phyloP scores from a whole-genome alignment of 192 early-diverging fungal species.

The Haplosporangium gracile region DNA sequence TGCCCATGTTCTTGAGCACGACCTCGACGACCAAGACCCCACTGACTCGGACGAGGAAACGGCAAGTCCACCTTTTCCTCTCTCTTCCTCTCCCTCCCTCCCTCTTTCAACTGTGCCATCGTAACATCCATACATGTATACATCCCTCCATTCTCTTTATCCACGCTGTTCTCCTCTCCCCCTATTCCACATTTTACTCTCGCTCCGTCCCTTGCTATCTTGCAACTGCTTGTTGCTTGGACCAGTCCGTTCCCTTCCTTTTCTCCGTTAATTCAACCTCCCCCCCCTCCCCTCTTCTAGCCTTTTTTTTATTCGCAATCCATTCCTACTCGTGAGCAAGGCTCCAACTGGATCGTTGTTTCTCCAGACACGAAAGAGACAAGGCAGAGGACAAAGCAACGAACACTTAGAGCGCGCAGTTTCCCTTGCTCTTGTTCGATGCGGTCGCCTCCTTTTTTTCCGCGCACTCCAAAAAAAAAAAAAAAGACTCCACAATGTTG shows the following conservation, averaged over 20 bases:
- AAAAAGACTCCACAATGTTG: no score
- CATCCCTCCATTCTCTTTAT: neutral
- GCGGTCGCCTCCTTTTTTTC: neutral
- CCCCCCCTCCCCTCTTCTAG: no score
- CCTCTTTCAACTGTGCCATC: constrained; percentile 9
- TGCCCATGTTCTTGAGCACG: neutral
- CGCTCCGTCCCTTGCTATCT: neutral
- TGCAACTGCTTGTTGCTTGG: neutral
- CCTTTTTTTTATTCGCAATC: neutral
- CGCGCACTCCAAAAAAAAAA: neutral
- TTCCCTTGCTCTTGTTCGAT: neutral
- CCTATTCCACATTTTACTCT: neutral
- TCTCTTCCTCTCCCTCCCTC: no score
- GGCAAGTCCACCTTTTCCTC: constrained; percentile 17
- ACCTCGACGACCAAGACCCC: neutral
- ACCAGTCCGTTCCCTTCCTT: neutral
- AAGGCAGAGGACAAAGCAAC: neutral
- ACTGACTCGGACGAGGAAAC: constrained; percentile 23
- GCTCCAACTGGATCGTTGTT: neutral
- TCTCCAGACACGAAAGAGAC: neutral
- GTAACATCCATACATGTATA: constrained; percentile 12
- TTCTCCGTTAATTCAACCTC: no score
- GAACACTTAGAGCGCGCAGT: neutral
- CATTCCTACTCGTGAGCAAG: neutral
- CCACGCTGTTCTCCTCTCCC: neutral